These are phyloP conservation scores for Xerophyta viscosa DNA, from an alignment of 106 monocot genomes.

Conservation along the genomic window DNA sequence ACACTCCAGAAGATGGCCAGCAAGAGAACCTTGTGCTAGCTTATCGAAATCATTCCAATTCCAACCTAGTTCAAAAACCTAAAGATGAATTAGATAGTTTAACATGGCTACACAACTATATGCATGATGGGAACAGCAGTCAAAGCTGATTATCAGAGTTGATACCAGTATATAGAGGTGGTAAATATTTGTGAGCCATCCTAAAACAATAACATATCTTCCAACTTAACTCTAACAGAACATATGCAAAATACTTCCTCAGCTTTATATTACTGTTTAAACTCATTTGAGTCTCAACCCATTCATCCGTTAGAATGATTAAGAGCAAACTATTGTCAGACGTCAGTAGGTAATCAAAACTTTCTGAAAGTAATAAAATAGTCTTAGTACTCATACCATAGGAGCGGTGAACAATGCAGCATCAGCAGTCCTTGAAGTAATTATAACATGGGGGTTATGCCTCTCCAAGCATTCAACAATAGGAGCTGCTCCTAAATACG, in stretches of 20 bases:
- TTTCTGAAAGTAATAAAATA: neutral
- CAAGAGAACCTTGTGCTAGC: constrained; percentile 79
- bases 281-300: too few species aligned
- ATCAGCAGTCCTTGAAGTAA: constrained; percentile 94
- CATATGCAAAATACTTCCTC: too few species aligned
- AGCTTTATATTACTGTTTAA: too few species aligned
- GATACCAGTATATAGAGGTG: too few species aligned
- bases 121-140: too few species aligned
- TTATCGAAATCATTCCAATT: constrained; percentile 66
- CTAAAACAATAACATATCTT: too few species aligned
- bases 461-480: constrained; percentile 88
- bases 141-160: too few species aligned
- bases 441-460: constrained; percentile 71
- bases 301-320: too few species aligned
- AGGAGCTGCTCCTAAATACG: constrained; percentile 89
- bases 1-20: constrained; percentile 96
- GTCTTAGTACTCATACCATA: constrained; percentile 48
- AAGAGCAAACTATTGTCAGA: too few species aligned
- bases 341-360: neutral
- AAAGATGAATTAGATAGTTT: constrained; percentile 12
- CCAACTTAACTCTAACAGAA: too few species aligned
- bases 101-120: too few species aligned
- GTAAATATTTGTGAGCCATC: too few species aligned
- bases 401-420: constrained; percentile 93
- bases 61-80: constrained; percentile 99